Evolutionary conservation across 2,329 filamentous ascomycete genomes (phyloP).

Genomic region (Calonectria hawksworthii): DNA sequence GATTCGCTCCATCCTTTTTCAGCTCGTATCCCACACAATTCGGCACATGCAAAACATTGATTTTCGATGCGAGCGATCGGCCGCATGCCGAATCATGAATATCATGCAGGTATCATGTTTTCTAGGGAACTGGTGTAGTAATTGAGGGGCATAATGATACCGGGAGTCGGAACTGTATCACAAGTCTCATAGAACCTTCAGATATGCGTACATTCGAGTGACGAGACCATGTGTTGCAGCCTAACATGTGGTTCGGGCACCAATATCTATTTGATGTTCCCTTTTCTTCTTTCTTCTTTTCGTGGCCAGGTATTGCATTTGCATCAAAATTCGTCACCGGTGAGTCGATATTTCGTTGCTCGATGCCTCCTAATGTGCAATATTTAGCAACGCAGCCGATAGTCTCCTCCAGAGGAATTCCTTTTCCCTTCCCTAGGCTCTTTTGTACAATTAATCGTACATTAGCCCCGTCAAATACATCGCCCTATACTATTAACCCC

Average conservation of each 20-base stretch:
- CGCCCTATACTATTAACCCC: background rate
- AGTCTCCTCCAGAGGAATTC: background rate
- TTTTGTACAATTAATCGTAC: background rate
- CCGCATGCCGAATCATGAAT: background rate
- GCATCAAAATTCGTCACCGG: no score
- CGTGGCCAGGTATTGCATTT: no score
- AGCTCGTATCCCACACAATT: background rate
- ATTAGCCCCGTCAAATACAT: background rate
- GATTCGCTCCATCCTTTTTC: conserved; percentile 2
- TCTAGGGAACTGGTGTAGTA: background rate
- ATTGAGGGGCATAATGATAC: background rate
- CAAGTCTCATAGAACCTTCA: no score
- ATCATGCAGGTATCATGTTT: background rate
- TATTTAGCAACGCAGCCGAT: background rate
- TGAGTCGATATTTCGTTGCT: background rate
- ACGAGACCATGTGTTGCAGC: background rate
- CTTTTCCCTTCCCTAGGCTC: background rate
- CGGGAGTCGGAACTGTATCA: background rate
- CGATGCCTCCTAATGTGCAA: background rate
- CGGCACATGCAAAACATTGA: background rate
- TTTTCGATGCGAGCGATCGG: background rate
- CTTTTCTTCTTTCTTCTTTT: no score
- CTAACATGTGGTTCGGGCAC: background rate
- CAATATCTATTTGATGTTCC: no score
- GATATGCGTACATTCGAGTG: no score